These are phyloP conservation scores for Orbilia blumenaviensis DNA, from an alignment of 2,329 filamentous ascomycete species.

Conservation along the genomic window DNA sequence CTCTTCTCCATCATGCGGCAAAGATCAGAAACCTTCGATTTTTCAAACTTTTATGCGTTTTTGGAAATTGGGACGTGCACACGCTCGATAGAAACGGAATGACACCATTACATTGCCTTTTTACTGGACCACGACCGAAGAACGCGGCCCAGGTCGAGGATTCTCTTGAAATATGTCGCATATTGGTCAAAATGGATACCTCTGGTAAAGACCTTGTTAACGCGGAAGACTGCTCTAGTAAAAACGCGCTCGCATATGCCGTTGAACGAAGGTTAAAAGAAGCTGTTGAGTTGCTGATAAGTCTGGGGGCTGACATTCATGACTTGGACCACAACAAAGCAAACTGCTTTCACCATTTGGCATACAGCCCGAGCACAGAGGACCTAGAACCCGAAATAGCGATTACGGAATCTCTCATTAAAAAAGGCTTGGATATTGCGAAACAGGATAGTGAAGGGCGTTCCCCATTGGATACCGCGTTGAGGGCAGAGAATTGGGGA, in stretches of 20 bases:
- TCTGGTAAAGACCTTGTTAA: constrained; percentile 1
- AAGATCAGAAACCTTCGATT: background rate
- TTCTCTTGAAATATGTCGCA: background rate
- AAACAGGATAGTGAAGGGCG: background rate
- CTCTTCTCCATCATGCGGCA: background rate
- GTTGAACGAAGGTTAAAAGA: constrained; percentile 1
- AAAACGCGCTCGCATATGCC: constrained; percentile 17
- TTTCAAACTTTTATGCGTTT: constrained; percentile 18
- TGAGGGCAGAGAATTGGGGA: background rate
- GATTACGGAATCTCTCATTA: constrained; percentile 6
- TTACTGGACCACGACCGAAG: background rate
- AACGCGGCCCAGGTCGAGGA: background rate
- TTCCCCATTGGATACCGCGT: background rate
- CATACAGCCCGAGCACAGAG: background rate
- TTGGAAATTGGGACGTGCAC: constrained; percentile 1
- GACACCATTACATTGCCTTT: constrained; percentile 2
- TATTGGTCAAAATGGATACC: constrained; percentile 11
- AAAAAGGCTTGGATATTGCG: constrained; percentile 6
- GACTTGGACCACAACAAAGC: background rate
- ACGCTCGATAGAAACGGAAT: background rate
- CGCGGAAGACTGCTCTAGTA: background rate
- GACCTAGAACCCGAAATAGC: background rate
- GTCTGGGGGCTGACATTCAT: constrained; percentile 14
- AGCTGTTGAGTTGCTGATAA: background rate
- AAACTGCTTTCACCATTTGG: constrained; percentile 29